Base-by-base conservation (phyloP, 495 filamentous ascomycete genomes). In the Podospora bellae-mahoneyi region DNA sequence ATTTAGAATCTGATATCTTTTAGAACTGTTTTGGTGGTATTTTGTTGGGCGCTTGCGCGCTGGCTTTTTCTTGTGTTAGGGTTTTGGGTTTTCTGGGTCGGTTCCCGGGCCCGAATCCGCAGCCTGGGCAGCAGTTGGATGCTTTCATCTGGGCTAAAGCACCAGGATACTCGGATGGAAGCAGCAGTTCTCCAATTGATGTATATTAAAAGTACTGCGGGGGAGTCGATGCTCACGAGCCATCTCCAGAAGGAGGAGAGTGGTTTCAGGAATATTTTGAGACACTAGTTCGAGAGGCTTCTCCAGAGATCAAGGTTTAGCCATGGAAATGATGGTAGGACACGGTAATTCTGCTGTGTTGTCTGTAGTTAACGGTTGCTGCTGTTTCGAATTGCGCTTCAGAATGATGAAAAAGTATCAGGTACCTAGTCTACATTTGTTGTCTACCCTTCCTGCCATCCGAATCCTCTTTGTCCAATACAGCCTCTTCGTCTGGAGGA, bases 121-220 rank as follows among this genome's bases (percentile, higher is more conserved):
- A 39, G 10, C 34, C 34, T 39, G 88, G 86, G 13, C 82, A 82
- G 19, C 77, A 77, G 20, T 78, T 85, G 13, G 87, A 91, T 78
- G 86, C 88, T 19, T 89, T 90, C 75, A 85, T 90, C 72, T 90
- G 88, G 89, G 80, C 86, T 64, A 90, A 90, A 79, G 85, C 84
- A 23, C 87, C 87, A 69, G 89, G 89, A 64, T 87, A 90, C 71
- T 84, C 84, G 60, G 88, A 90, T 74, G 87, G 89, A 69, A 88
- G 87, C 44, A 85, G 81, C n/a, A 76, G 90, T 66, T 77, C 75
- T 6, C 69, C 73, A 26, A 76, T 84, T 2, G 30, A 73, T 54
- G 78, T 84, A 7, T 90, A 88, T 69, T 86, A 90, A 74, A 71
- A 73, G 32, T 83, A 83, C 77, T 90, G 89, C 58, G 85, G 86